Evolutionary conservation across 1,284 basidiomycete genomes (phyloP), one percentile per base, ranked within the genome.

Genomic region (Cronartium ribicola): DNA sequence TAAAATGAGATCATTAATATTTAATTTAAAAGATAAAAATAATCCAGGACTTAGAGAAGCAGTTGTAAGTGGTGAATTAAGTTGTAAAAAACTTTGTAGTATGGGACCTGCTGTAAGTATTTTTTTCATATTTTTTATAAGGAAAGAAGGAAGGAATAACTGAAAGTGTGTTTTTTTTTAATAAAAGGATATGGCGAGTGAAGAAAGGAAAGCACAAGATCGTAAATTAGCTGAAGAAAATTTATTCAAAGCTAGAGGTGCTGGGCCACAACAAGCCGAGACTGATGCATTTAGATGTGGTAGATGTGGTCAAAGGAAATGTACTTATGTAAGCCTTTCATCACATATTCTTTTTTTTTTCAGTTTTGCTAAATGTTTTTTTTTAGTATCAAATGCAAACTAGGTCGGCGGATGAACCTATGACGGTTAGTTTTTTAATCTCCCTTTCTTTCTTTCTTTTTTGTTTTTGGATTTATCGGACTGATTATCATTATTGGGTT

Each of bases 261-360:
- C 94, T 0, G 91, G 87, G 14, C 90, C 94, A 77, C 81, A 82
- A 68, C 82, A 85, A 82, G 94, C 95, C 14, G 95, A 98, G 82
- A 99, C 96, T 0, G 93, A 95, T 78, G 93, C 93, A 0, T 99
- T 99, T 90, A 93, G 98, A 81, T 99, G 96, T 80, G 86, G 88
- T 20, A 87, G 91, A 78, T 99, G 95, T 87, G 92, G 91, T 77
- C 89, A 92, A 84, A 88, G 83, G 93, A 91, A 79, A 88, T 90
- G 63, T 96, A 96, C 80, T 90, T 77, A 43, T 44, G 72, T 62
- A 60, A 11, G 67, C n/a, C 40, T 10, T 65, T 57, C 5, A 14
- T 3, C 1, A 73, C 22, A 6, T 17, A 36, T 40, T 60, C 41
- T 17, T 36, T 60, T 29, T 2, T 39, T 66, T 44, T 75, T 13